phyloP scores from a whole-genome alignment of 106 monocot species.

The Dendrobium catenatum region DNA sequence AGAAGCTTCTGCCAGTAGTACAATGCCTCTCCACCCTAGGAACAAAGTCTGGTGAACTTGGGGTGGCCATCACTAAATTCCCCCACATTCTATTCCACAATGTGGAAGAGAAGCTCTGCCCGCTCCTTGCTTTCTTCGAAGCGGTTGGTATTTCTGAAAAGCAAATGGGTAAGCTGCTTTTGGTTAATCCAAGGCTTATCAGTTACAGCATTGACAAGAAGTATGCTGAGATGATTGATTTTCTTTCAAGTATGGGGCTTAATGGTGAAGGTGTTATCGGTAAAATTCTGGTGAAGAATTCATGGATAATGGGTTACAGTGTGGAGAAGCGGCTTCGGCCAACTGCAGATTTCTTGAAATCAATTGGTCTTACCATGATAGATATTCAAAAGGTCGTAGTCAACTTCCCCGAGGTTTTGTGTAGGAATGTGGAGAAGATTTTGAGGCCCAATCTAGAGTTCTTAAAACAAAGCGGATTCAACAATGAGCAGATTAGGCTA shows the following conservation, averaged over 20 bases:
- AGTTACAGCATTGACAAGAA: slow-evolving; percentile 84
- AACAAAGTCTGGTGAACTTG: slow-evolving; percentile 59
- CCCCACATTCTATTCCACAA: slow-evolving; percentile 70
- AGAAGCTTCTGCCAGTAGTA: slow-evolving; percentile 65
- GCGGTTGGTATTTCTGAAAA: slow-evolving; percentile 56
- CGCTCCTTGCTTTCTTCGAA: slow-evolving; percentile 83
- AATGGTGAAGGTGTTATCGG: slow-evolving; percentile 44
- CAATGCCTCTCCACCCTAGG: slow-evolving; percentile 61
- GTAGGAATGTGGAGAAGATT: slow-evolving; percentile 67
- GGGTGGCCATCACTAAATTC: slow-evolving; percentile 60
- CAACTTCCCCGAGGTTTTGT: slow-evolving; percentile 63
- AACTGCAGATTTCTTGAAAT: slow-evolving; percentile 70
- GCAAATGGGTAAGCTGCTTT: slow-evolving; percentile 51
- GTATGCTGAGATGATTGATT: slow-evolving; percentile 48
- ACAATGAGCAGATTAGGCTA: slow-evolving; percentile 33
- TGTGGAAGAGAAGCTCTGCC: slow-evolving; percentile 93
- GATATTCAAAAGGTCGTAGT: slow-evolving; percentile 51
- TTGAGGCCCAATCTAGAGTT: slow-evolving; percentile 63
- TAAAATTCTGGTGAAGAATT: slow-evolving; percentile 67
- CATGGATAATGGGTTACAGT: slow-evolving; percentile 83
- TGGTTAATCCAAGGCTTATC: slow-evolving; percentile 80
- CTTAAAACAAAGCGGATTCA: slow-evolving; percentile 48
- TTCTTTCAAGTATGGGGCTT: slow-evolving; percentile 45
- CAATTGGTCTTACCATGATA: slow-evolving; percentile 42
- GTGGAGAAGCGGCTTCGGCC: slow-evolving; percentile 69